Evolutionary conservation across 1,284 basidiomycete species (phyloP).

Genomic region (Ganoderma sinense): DNA sequence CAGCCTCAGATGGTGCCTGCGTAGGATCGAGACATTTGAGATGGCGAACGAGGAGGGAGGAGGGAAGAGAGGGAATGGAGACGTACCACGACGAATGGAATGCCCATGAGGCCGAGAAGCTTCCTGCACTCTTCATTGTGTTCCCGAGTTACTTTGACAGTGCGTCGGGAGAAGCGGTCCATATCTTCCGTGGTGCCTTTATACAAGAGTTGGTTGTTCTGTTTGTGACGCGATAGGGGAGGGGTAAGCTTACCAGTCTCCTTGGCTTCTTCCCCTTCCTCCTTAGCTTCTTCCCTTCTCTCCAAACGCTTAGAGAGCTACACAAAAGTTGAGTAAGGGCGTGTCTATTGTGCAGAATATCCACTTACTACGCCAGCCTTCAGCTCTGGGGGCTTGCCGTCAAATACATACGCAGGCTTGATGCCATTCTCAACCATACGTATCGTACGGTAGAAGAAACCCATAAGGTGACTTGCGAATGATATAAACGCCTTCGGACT

Average conservation of each 20-base stretch:
- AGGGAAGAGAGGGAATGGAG: background rate
- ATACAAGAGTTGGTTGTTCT: background rate
- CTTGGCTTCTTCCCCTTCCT: conserved; percentile 95
- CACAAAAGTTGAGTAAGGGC: background rate
- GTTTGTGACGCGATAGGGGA: background rate
- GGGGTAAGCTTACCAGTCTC: conserved; percentile 72
- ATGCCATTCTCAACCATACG: conserved; percentile 99
- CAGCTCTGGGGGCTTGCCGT: conserved; percentile 97
- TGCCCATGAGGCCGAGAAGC: conserved; percentile 94
- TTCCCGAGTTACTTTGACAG: conserved; percentile 94
- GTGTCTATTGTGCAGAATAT: conserved; percentile 2
- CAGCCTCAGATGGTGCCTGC: conserved; percentile 97
- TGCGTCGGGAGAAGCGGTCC: conserved; percentile 90
- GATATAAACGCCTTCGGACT: background rate
- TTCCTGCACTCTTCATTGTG: conserved; percentile 97
- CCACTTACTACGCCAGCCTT: conserved; percentile 92
- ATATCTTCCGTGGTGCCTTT: conserved; percentile 88
- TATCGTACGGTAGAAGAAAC: conserved; percentile 97
- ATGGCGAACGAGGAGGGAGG: background rate
- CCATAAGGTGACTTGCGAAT: conserved; percentile 88
- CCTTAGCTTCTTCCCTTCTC: conserved; percentile 90
- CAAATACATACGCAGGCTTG: conserved; percentile 98
- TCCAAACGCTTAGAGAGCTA: conserved; percentile 95
- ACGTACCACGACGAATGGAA: conserved; percentile 89
- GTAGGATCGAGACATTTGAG: background rate